Percentiles rank a stretch among this genome's conserved stretches.
Evolutionary conservation across 805 yeast genomes (phyloP).

Genomic region (Lipomyces mesembrius): DNA sequence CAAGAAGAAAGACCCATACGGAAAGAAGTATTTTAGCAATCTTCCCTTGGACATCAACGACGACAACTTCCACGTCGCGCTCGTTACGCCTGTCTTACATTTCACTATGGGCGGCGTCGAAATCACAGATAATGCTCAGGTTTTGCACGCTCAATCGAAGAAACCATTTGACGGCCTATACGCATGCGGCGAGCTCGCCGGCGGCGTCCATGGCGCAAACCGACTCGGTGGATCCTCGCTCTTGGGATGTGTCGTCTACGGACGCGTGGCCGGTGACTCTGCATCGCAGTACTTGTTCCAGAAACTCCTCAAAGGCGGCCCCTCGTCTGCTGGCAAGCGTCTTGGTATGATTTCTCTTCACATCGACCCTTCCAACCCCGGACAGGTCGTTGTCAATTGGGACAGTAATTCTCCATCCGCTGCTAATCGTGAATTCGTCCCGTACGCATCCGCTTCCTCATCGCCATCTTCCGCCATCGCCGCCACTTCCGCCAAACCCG

Average conservation of each 20-base stretch:
- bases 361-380: constrained; percentile 39
- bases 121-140: constrained; percentile 54
- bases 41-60: constrained; percentile 50
- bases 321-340: constrained; percentile 46
- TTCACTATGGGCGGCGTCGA: constrained; percentile 73
- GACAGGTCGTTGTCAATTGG: constrained; percentile 39
- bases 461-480: constrained; percentile 25
- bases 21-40: constrained; percentile 56
- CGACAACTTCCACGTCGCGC: constrained; percentile 56
- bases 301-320: constrained; percentile 43
- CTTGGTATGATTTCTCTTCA: constrained; percentile 53
- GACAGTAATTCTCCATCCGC: constrained; percentile 9
- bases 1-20: constrained; percentile 49
- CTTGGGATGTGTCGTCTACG: constrained; percentile 60
- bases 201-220: constrained; percentile 63
- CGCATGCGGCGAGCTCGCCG: constrained; percentile 65
- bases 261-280: constrained; percentile 53
- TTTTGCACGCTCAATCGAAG: constrained; percentile 41
- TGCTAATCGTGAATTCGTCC: constrained; percentile 23
- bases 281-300: constrained; percentile 48
- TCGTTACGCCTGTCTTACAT: constrained; percentile 62
- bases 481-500: constrained; percentile 24
- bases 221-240: constrained; percentile 61
- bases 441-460: constrained; percentile 11
- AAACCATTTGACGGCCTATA: constrained; percentile 51